Evolutionary conservation across 2,329 filamentous ascomycete genomes (phyloP).

Genomic region (Decorospora gaudefroyi): DNA sequence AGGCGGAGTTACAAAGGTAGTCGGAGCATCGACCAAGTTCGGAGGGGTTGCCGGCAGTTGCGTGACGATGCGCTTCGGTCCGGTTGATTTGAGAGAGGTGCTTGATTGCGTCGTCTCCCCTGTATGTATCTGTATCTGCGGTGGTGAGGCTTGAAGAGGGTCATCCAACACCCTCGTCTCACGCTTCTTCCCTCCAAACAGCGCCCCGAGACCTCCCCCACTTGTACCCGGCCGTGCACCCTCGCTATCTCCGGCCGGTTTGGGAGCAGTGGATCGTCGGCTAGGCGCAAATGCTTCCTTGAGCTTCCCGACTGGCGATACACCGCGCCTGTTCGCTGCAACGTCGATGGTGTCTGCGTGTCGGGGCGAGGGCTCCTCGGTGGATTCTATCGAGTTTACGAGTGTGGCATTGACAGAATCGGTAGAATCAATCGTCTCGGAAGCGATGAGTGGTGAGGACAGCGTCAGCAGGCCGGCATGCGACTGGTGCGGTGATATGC

Average conservation of each 20-base stretch:
- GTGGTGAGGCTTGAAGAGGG: conserved; percentile 35
- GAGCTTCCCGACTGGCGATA: conserved; percentile 72
- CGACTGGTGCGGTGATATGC: conserved; percentile 55
- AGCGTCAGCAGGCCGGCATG: conserved; percentile 56
- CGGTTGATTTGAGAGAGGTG: conserved; percentile 28
- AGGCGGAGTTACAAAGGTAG: conserved; percentile 66
- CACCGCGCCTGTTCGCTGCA: conserved; percentile 58
- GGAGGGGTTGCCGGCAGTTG: conserved; percentile 51
- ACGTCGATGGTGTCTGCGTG: conserved; percentile 44
- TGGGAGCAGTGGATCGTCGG: conserved; percentile 38
- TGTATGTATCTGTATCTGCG: conserved; percentile 39
- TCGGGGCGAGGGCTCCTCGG: conserved; percentile 34
- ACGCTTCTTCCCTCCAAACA: conserved; percentile 49
- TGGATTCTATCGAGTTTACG: conserved; percentile 40
- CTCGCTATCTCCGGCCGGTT: conserved; percentile 37
- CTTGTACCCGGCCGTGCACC: conserved; percentile 52
- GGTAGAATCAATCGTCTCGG: conserved; percentile 47
- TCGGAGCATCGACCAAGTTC: conserved; percentile 52
- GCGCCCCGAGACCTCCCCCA: conserved; percentile 47
- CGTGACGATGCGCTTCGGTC: conserved; percentile 47
- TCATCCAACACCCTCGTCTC: conserved; percentile 40
- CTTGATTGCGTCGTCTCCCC: conserved; percentile 40
- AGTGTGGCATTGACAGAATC: conserved; percentile 29
- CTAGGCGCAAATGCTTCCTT: conserved; percentile 67
- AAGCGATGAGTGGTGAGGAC: conserved; percentile 54